These are phyloP conservation scores for Pavlovales sp. DNA, from an alignment of 208 protist genomes.

Conservation along the genomic window DNA sequence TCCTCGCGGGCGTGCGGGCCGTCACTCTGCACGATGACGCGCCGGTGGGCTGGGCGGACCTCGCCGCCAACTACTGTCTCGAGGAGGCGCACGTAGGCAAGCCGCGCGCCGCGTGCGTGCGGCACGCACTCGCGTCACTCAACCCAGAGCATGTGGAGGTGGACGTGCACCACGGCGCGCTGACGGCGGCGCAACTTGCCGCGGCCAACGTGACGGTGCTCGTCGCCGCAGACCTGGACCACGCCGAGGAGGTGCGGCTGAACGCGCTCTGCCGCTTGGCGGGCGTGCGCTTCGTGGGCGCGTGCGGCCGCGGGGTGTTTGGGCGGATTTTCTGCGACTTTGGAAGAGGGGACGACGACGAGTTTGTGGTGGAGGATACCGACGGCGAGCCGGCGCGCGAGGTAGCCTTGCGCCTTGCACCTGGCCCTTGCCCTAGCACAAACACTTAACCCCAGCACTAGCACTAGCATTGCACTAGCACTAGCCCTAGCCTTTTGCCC, in stretches of 20 bases:
- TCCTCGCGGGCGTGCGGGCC: constrained; percentile 40
- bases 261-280: constrained; percentile 58
- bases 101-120: background rate
- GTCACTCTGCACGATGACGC: constrained; percentile 45
- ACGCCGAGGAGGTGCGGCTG: constrained; percentile 56
- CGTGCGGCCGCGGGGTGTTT: constrained; percentile 64
- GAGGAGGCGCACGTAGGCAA: background rate
- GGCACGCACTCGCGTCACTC: constrained; percentile 21
- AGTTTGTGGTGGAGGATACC: constrained; percentile 68
- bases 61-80: constrained; percentile 43
- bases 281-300: constrained; percentile 59
- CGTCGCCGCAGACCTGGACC: constrained; percentile 54
- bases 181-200: background rate
- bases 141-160: constrained; percentile 36
- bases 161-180: background rate
- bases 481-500: no score
- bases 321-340: constrained; percentile 73
- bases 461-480: no score
- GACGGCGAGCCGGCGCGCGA: constrained; percentile 66
- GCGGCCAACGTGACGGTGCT: constrained; percentile 57
- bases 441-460: no score
- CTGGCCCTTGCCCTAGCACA: no score
- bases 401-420: no score
- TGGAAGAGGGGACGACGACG: constrained; percentile 51
- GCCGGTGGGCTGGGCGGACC: constrained; percentile 1